Evolutionary conservation across 768 basidiomycete species (phyloP).

Genomic region (Amanita muscaria): DNA sequence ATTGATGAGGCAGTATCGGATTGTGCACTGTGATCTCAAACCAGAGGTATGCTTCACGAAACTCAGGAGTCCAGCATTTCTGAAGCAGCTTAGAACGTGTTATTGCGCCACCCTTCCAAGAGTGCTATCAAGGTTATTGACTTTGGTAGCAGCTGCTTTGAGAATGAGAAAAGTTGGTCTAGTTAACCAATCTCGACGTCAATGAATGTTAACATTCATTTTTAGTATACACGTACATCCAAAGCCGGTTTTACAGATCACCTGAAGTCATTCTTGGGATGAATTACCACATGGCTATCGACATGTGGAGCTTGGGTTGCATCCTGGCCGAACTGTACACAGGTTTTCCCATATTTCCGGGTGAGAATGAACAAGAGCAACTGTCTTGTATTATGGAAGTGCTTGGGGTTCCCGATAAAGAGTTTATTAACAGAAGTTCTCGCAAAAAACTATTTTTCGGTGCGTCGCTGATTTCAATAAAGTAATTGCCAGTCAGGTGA

Average conservation of each 20-base stretch:
- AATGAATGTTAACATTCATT: constrained; percentile 6
- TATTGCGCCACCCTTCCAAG: constrained; percentile 90
- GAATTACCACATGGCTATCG: constrained; percentile 99
- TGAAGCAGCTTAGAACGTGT: constrained; percentile 62
- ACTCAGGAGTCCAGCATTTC: not conserved
- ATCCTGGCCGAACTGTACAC: constrained; percentile 96
- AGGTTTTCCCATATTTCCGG: constrained; percentile 97
- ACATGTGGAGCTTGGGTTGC: constrained; percentile 99
- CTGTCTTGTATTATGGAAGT: constrained; percentile 99
- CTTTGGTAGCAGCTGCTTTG: constrained; percentile 97
- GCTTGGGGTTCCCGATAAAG: constrained; percentile 90
- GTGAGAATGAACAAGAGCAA: constrained; percentile 98
- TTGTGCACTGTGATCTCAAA: constrained; percentile 98
- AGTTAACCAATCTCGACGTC: not conserved
- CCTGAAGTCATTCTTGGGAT: constrained; percentile 98
- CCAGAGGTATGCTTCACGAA: constrained; percentile 64
- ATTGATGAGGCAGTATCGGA: constrained; percentile 92
- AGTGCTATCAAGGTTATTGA: constrained; percentile 98
- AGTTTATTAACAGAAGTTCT: constrained; percentile 88
- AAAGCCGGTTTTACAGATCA: constrained; percentile 99
- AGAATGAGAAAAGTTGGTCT: constrained; percentile 90
- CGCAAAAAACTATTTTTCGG: constrained; percentile 96
- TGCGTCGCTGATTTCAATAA: constrained; percentile 26
- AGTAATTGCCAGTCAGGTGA: constrained; percentile 8
- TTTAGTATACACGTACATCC: constrained; percentile 97